These are phyloP conservation scores for Buddleja alternifolia DNA, from an alignment of 257 asterid genomes.

Conservation along the genomic window DNA sequence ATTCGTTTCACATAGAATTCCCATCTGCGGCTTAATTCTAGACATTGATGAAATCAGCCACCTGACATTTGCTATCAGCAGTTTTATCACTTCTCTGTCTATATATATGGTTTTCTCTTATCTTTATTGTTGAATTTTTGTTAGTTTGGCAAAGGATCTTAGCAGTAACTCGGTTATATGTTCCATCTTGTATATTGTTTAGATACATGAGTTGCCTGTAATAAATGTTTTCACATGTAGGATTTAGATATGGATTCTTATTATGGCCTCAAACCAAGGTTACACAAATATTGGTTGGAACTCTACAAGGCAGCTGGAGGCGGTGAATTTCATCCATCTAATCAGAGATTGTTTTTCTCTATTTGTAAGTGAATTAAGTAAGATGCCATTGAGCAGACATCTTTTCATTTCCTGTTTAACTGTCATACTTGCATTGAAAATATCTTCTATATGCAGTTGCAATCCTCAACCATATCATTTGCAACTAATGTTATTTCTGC, in stretches of 20 bases:
- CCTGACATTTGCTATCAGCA: neutral
- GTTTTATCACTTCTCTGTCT: neutral
- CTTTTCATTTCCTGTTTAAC: conserved; percentile 9
- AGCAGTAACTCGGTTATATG: neutral
- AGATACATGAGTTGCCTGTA: conserved; percentile 18
- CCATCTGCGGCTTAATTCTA: conserved; percentile 2
- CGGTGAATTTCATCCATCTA: conserved; percentile 69
- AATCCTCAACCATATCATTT: conserved; percentile 1
- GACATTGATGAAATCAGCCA: neutral
- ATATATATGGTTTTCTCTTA: neutral
- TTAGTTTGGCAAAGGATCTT: conserved; percentile 12
- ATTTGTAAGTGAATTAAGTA: conserved; percentile 61
- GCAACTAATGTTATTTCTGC: neutral
- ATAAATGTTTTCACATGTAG: conserved; percentile 42
- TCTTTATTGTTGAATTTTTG: neutral
- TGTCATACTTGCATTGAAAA: conserved; percentile 8
- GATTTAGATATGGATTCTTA: conserved; percentile 43
- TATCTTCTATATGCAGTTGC: conserved; percentile 8
- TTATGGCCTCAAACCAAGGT: conserved; percentile 64
- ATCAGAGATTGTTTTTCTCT: conserved; percentile 64
- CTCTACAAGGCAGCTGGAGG: conserved; percentile 58
- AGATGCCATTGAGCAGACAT: conserved; percentile 14
- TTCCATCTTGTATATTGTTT: neutral
- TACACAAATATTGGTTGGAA: conserved; percentile 82
- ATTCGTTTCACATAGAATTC: conserved; percentile 1